These are phyloP conservation scores for Trichosporon asahii DNA, from an alignment of 1,284 basidiomycete species.

Conservation along the genomic window DNA sequence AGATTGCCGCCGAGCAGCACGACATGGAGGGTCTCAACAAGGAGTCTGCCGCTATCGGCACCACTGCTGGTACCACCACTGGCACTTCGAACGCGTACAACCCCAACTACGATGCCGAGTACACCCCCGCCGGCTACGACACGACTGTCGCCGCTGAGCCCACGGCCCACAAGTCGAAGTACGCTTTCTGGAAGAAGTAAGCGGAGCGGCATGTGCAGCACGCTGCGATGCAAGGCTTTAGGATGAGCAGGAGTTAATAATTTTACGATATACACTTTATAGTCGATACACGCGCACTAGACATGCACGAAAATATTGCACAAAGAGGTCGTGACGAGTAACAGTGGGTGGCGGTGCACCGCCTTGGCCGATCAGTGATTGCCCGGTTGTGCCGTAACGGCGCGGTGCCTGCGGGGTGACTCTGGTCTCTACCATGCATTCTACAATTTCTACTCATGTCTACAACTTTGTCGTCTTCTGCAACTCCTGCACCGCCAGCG, in stretches of 20 bases:
- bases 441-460: not conserved
- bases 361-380: not conserved
- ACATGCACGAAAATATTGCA: not conserved
- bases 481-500: not conserved
- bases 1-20: not conserved
- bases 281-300: not conserved
- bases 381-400: not conserved
- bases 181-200: constrained; percentile 5
- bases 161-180: not conserved
- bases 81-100: no score
- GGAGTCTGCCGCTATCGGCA: not conserved
- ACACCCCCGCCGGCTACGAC: not conserved
- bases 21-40: constrained; percentile 12
- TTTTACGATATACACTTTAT: not conserved
- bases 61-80: not conserved
- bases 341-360: not conserved
- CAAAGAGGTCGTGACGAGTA: no score
- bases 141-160: not conserved
- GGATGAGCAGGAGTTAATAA: not conserved
- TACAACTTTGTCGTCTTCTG: not conserved
- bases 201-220: not conserved
- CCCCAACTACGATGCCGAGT: constrained; percentile 2
- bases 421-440: not conserved
- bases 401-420: not conserved
- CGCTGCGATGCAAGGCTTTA: no score